These are phyloP conservation scores for Metschnikowia similis DNA, from an alignment of 805 yeast species.

Conservation along the genomic window DNA sequence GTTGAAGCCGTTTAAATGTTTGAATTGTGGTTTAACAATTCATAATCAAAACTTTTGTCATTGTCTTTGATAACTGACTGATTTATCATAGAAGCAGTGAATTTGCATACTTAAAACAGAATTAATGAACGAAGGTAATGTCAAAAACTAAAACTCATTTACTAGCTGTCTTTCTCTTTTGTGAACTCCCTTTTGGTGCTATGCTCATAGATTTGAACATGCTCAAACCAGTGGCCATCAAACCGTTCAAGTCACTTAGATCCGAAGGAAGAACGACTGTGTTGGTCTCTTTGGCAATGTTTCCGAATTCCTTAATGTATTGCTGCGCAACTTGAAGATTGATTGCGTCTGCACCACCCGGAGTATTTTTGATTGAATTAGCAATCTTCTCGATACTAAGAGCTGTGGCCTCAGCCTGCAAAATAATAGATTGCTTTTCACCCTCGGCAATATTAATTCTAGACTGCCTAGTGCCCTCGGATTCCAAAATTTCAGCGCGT, in stretches of 20 bases:
- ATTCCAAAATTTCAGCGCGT: constrained; percentile 63
- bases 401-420: constrained; percentile 70
- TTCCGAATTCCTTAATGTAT: constrained; percentile 76
- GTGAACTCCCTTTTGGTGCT: neutral
- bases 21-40: neutral
- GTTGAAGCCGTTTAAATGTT: constrained; percentile 9
- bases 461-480: constrained; percentile 64
- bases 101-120: neutral
- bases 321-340: constrained; percentile 77
- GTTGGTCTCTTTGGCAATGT: constrained; percentile 77
- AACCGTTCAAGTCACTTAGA: constrained; percentile 65
- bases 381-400: constrained; percentile 64
- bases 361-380: constrained; percentile 59
- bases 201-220: constrained; percentile 54
- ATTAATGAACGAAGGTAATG: constrained; percentile 3
- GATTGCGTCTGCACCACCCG: constrained; percentile 74
- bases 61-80: neutral
- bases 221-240: constrained; percentile 74
- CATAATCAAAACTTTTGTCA: neutral
- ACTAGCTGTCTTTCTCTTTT: constrained; percentile 1
- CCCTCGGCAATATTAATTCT: constrained; percentile 67
- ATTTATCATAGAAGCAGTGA: constrained; percentile 1
- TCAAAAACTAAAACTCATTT: constrained; percentile 1
- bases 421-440: constrained; percentile 64
- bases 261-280: constrained; percentile 76